These are phyloP conservation scores for Fraxinus baroniana DNA, from an alignment of 305 asterid species.

Conservation along the genomic window DNA sequence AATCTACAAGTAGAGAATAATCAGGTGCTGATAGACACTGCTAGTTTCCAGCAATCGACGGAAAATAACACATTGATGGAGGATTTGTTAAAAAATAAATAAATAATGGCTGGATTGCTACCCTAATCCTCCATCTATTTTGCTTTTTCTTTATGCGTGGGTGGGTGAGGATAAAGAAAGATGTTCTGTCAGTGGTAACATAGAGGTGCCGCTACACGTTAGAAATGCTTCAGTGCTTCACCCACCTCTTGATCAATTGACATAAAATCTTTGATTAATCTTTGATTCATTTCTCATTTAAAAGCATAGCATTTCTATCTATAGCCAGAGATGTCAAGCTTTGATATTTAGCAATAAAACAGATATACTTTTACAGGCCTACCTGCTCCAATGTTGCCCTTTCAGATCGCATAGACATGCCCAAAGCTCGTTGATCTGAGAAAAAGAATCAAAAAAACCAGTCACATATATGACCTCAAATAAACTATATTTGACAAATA, in stretches of 20 bases:
- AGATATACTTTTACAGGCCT: slow-evolving; percentile 18
- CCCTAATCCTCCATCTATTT: not conserved
- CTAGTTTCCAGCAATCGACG: not conserved
- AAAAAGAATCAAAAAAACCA: slow-evolving; percentile 15
- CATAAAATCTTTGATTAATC: not conserved
- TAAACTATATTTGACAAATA: slow-evolving; percentile 6
- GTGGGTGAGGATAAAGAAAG: not conserved
- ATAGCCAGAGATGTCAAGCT: not conserved
- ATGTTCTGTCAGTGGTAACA: not conserved
- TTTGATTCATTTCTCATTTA: not conserved
- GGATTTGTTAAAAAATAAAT: not conserved
- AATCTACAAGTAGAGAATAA: not conserved
- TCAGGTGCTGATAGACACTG: not conserved
- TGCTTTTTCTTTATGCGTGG: not conserved
- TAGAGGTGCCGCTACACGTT: not conserved
- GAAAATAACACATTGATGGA: not conserved
- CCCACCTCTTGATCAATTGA: not conserved
- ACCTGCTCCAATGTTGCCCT: slow-evolving; percentile 97
- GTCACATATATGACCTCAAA: slow-evolving; percentile 4
- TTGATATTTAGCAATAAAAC: slow-evolving; percentile 2
- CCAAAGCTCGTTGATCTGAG: slow-evolving; percentile 97
- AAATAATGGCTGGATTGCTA: not conserved
- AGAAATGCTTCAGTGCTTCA: not conserved
- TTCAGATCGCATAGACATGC: slow-evolving; percentile 98
- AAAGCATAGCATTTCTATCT: slow-evolving; percentile 3